Conservation (phyloP, 768 basidiomycete species). For the Tylopilus sp. region DNA sequence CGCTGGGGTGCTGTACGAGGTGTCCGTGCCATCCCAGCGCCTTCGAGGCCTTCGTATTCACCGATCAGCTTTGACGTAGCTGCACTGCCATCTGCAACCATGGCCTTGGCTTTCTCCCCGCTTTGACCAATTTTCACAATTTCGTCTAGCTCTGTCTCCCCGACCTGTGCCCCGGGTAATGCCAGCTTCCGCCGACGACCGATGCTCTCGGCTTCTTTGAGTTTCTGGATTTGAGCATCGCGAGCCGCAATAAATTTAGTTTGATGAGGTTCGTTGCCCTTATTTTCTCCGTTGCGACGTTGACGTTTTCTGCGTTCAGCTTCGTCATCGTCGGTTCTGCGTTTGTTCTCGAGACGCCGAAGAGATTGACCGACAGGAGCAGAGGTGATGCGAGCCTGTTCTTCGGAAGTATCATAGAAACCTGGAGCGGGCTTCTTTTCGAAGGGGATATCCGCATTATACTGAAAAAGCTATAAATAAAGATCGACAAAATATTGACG, state of each 20-base stretch:
- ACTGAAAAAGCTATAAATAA: slow-evolving; percentile 43
- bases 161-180: slow-evolving; percentile 88
- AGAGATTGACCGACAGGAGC: slow-evolving; percentile 91
- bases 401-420: slow-evolving; percentile 96
- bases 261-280: slow-evolving; percentile 71
- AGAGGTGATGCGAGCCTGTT: slow-evolving; percentile 80
- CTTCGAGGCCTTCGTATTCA: slow-evolving; percentile 88
- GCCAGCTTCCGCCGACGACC: slow-evolving; percentile 80
- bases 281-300: slow-evolving; percentile 57
- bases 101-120: slow-evolving; percentile 81
- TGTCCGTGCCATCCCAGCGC: slow-evolving; percentile 89
- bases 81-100: slow-evolving; percentile 80
- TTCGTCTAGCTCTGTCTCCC: slow-evolving; percentile 92
- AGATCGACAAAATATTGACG: neutral
- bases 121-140: slow-evolving; percentile 98
- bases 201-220: slow-evolving; percentile 97
- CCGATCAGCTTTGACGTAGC: slow-evolving; percentile 84
- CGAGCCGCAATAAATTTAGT: slow-evolving; percentile 96
- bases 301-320: slow-evolving; percentile 90
- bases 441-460: slow-evolving; percentile 97
- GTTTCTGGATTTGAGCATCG: slow-evolving; percentile 95
- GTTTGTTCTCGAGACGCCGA: slow-evolving; percentile 92
- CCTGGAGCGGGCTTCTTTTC: slow-evolving; percentile 95
- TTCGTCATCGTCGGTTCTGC: slow-evolving; percentile 91
- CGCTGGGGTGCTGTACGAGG: slow-evolving; percentile 93